These are phyloP conservation scores for Trypanosoma avium DNA, from an alignment of 208 protist genomes.

Conservation along the genomic window DNA sequence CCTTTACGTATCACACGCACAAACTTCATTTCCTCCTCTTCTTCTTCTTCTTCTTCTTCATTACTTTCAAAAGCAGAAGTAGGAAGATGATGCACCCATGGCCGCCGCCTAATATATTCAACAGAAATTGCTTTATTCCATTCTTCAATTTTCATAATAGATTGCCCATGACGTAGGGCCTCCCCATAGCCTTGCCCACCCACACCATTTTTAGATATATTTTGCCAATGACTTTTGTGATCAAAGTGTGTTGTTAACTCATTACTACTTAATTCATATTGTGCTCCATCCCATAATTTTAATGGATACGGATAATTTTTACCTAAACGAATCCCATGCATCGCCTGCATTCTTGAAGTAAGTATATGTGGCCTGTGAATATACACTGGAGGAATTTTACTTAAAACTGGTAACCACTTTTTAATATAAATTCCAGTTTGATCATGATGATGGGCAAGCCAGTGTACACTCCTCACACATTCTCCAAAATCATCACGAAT, in stretches of 20 bases:
- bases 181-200: slow-evolving; percentile 68
- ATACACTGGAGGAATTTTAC: slow-evolving; percentile 85
- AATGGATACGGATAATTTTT: slow-evolving; percentile 87
- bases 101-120: slow-evolving; percentile 23
- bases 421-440: slow-evolving; percentile 91
- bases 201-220: slow-evolving; percentile 22
- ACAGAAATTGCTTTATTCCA: slow-evolving; percentile 36
- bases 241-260: slow-evolving; percentile 71
- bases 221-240: slow-evolving; percentile 19
- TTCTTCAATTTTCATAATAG: slow-evolving; percentile 66
- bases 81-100: slow-evolving; percentile 48
- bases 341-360: slow-evolving; percentile 84
- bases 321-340: slow-evolving; percentile 79
- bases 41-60: slow-evolving; percentile 25
- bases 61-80: slow-evolving; percentile 28
- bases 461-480: slow-evolving; percentile 71
- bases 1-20: not conserved
- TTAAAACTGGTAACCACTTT: slow-evolving; percentile 87
- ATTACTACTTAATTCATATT: slow-evolving; percentile 38
- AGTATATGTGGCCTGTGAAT: slow-evolving; percentile 89
- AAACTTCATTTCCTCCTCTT: slow-evolving; percentile 1
- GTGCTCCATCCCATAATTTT: slow-evolving; percentile 87
- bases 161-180: slow-evolving; percentile 64
- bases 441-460: slow-evolving; percentile 85
- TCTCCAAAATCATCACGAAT: slow-evolving; percentile 86